Base-by-base conservation (phyloP, 2,329 filamentous ascomycete genomes). In the Xylariaceae sp. region DNA sequence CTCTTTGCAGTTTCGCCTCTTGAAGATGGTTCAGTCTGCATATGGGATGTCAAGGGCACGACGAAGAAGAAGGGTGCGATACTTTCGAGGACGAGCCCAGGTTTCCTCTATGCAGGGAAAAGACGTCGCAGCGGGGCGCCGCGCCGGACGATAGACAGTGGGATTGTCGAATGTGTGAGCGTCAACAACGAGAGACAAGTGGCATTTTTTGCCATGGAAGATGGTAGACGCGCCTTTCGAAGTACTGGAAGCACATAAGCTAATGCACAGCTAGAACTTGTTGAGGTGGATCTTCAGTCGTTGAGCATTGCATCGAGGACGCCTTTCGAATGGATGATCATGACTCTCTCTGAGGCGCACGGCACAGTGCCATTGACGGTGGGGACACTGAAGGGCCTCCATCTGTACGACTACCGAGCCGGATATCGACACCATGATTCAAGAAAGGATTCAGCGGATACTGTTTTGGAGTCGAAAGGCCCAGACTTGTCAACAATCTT, bases 21-120 rank as follows among this genome's bases (percentile, higher is more conserved):
- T 7, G 89, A 95, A 50, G 89, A 96, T 63, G 90, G 90, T 0
- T 90, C 88, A 45, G 78, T 96, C n/a, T 89, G 86, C 58, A 70
- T 96, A 6, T 96, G 90, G 90, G 87, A 95, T 62, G 72, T 89
- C 44, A 82, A 78, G 47, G 79, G 78, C 1, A 78, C 75, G 30
- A 71, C 71, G 42, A 69, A 68, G 5, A 74, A 65, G 54, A 78
- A 76, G 56, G 87, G 88, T 2, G 78, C 75, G 2, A 80, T 94
- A 31, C 57, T 88, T 11, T 82, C 80, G 1, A 78, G 78, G 53
- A 94, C 87, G 66, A 71, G 71, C 17, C 74, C 83, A 0, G 86
- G 85, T 0, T 74, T 92, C 9, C 74, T 96, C 14, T 83, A 85
- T 52, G 18, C 44, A 48, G 70, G 9, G 33, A 36, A 15, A 12